Evolutionary conservation across 352 stramenopile genomes (phyloP).

Genomic region (Globisporangium viniferum): DNA sequence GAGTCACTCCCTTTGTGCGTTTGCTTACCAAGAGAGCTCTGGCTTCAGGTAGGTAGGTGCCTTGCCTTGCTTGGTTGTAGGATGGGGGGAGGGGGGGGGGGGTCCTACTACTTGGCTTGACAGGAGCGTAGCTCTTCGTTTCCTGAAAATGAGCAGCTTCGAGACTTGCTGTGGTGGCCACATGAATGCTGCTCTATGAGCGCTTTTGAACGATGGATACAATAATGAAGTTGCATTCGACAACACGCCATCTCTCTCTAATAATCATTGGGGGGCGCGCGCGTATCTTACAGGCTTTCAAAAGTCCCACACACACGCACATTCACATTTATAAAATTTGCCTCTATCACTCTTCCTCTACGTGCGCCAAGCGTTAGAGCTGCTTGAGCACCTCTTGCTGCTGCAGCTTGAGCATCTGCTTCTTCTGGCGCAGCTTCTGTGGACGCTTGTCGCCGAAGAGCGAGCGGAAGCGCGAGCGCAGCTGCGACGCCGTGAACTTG

Average conservation of each 20-base stretch:
- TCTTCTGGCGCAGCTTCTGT: constrained; percentile 65
- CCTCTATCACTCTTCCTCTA: background rate
- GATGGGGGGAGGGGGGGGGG: too few species aligned
- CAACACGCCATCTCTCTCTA: background rate
- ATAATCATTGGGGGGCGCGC: background rate
- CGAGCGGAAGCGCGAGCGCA: constrained; percentile 74
- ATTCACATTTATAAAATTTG: background rate
- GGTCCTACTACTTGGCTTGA: too few species aligned
- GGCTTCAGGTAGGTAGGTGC: too few species aligned
- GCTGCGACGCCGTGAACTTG: constrained; percentile 75
- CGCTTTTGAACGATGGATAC: background rate
- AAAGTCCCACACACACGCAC: background rate
- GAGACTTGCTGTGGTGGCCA: too few species aligned
- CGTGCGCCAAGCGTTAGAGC: background rate
- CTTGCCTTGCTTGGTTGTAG: too few species aligned
- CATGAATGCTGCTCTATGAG: too few species aligned
- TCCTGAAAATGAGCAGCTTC: too few species aligned
- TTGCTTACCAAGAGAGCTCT: too few species aligned
- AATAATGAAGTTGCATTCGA: background rate
- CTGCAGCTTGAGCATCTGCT: constrained; percentile 59
- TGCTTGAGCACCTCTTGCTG: constrained; percentile 32
- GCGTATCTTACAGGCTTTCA: background rate
- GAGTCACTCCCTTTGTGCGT: too few species aligned
- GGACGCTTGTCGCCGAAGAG: constrained; percentile 76
- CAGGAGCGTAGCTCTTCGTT: too few species aligned